phyloP scores from a whole-genome alignment of 164 flowering plant genomes.

The Magnolia officinalis region DNA sequence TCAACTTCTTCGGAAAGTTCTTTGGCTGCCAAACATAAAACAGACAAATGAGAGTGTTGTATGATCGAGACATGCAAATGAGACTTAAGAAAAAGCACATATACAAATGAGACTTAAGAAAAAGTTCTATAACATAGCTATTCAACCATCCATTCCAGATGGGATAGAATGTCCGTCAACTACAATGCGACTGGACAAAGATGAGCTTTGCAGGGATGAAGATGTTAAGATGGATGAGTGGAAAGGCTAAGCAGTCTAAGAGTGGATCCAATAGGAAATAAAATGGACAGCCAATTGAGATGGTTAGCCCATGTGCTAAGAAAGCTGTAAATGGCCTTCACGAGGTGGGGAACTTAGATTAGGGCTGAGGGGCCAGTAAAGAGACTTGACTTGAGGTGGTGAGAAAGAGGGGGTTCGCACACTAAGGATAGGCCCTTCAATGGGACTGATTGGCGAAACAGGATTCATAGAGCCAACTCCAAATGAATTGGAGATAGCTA shows the following conservation, averaged over 20 bases:
- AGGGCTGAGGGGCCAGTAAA: too few relatives aligned
- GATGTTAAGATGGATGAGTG: not conserved
- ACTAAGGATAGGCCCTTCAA: not conserved
- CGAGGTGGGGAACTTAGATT: too few relatives aligned
- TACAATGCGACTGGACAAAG: not conserved
- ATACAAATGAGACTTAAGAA: too few relatives aligned
- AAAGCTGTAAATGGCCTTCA: too few relatives aligned
- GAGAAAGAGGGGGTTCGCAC: not conserved
- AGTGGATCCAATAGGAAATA: too few relatives aligned
- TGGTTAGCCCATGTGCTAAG: too few relatives aligned
- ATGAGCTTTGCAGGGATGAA: not conserved
- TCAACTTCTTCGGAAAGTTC: conserved; percentile 59
- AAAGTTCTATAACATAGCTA: not conserved
- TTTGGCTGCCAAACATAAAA: conserved; percentile 39
- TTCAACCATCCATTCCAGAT: not conserved
- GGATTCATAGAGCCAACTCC: too few relatives aligned
- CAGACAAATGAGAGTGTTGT: not conserved
- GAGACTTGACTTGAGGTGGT: not conserved
- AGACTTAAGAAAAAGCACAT: too few relatives aligned
- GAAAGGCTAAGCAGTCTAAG: not conserved
- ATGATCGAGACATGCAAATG: too few relatives aligned
- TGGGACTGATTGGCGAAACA: too few relatives aligned
- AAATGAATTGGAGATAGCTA: too few relatives aligned
- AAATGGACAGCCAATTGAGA: too few relatives aligned
- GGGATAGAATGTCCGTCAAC: not conserved